Conservation (phyloP, 768 basidiomycete species). For the Lentinus brumalis region DNA sequence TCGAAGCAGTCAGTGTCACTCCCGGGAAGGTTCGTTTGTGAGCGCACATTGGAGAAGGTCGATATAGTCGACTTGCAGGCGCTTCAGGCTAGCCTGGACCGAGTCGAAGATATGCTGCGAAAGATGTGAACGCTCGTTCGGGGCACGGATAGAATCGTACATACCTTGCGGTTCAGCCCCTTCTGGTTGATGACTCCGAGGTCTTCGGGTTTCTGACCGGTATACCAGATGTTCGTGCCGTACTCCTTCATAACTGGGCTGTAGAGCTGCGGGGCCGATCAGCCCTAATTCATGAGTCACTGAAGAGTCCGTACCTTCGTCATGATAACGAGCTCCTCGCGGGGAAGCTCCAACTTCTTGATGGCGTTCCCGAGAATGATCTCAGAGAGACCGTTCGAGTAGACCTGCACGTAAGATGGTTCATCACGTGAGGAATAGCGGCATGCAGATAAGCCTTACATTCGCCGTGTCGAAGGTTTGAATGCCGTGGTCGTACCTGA, state of each 20-base stretch:
- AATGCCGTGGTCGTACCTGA: slow-evolving; percentile 44
- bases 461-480: slow-evolving; percentile 43
- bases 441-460: slow-evolving; percentile 13
- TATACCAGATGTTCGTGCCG: slow-evolving; percentile 3
- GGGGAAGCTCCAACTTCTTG: slow-evolving; percentile 45
- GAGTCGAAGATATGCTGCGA: slow-evolving; percentile 71
- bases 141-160: neutral
- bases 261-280: slow-evolving; percentile 14
- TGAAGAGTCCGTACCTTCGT: slow-evolving; percentile 40
- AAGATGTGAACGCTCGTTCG: neutral
- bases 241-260: slow-evolving; percentile 14
- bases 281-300: neutral
- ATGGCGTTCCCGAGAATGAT: slow-evolving; percentile 50
- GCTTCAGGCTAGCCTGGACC: slow-evolving; percentile 59
- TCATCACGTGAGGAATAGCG: neutral
- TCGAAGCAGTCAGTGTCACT: slow-evolving; percentile 9
- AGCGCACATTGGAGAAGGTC: slow-evolving; percentile 69
- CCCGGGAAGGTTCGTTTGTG: no score
- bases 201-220: slow-evolving; percentile 14
- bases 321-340: slow-evolving; percentile 52
- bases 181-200: slow-evolving; percentile 40
- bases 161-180: slow-evolving; percentile 39
- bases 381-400: slow-evolving; percentile 46
- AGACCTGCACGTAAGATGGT: slow-evolving; percentile 27
- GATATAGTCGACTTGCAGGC: slow-evolving; percentile 77